phyloP scores from a whole-genome alignment of 2,329 filamentous ascomycete species.

The Pseudogymnoascus verrucosus region DNA sequence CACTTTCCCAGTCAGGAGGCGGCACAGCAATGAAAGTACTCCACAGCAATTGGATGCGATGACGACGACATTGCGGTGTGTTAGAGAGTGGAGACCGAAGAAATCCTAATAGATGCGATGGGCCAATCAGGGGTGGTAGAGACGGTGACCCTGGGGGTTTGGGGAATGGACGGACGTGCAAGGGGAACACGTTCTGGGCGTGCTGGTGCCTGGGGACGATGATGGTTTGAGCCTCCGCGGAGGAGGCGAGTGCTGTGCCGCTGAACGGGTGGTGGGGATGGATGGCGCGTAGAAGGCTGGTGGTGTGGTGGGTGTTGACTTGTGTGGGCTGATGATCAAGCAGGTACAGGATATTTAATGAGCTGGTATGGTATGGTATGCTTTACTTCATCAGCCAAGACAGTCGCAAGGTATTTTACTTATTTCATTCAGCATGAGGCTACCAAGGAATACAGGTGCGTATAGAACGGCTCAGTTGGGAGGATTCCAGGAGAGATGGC shows the following conservation, averaged over 20 bases:
- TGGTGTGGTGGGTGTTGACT: neutral
- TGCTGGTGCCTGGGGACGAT: neutral
- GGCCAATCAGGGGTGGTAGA: neutral
- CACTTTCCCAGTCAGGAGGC: neutral
- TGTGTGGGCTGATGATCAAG: neutral
- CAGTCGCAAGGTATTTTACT: neutral
- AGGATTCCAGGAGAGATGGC: neutral
- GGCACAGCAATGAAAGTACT: too few relatives aligned
- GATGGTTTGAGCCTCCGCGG: neutral
- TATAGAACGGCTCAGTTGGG: neutral
- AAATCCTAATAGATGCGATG: neutral
- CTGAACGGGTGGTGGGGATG: neutral
- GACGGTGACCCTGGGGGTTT: neutral
- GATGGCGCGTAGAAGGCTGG: neutral
- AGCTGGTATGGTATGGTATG: too few relatives aligned
- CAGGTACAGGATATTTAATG: too few relatives aligned
- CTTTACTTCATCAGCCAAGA: too few relatives aligned
- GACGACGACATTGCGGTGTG: conserved; percentile 22
- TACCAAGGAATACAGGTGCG: neutral
- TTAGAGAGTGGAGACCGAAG: conserved; percentile 13
- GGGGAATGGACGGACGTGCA: conserved; percentile 13
- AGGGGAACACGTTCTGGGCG: conserved; percentile 11
- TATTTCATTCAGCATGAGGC: neutral
- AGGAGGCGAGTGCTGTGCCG: neutral
- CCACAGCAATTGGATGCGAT: too few relatives aligned